A percentile compares a stretch with the other conserved stretches of the same genome.
These are phyloP conservation scores for Tolypocladium endophyticum DNA, from an alignment of 2,329 filamentous ascomycete species.

Conservation along the genomic window DNA sequence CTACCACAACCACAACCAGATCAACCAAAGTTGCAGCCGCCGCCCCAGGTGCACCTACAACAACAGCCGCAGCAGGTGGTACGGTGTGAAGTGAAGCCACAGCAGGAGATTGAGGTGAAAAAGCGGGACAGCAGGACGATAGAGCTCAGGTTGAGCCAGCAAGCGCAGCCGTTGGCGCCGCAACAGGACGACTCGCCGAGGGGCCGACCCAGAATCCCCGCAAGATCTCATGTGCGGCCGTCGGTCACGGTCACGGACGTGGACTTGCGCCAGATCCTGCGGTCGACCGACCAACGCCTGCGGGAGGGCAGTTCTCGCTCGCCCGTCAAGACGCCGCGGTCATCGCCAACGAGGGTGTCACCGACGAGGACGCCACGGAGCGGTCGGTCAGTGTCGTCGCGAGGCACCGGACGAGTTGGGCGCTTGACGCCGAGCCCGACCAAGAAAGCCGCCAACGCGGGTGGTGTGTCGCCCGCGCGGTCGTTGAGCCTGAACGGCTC, in stretches of 20 bases:
- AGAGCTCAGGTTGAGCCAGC: constrained; percentile 11
- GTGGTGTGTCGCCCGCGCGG: constrained; percentile 5
- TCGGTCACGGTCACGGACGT: constrained; percentile 28
- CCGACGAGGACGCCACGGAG: constrained; percentile 11
- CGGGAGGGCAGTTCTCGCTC: constrained; percentile 24
- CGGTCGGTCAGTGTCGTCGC: constrained; percentile 3
- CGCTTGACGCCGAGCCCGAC: constrained; percentile 15
- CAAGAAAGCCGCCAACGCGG: constrained; percentile 13
- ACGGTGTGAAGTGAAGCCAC: neutral
- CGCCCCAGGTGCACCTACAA: constrained; percentile 1
- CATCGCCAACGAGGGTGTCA: constrained; percentile 7
- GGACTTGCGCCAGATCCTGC: constrained; percentile 39
- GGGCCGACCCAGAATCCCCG: constrained; percentile 3
- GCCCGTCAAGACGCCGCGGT: constrained; percentile 17
- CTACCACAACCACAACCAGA: constrained; percentile 1
- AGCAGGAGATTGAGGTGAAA: constrained; percentile 6
- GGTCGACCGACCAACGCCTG: constrained; percentile 41
- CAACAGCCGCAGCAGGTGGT: constrained; percentile 4
- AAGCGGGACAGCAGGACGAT: constrained; percentile 4
- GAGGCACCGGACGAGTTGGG: constrained; percentile 5
- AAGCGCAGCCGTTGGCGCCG: constrained; percentile 9
- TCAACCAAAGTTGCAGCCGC: neutral
- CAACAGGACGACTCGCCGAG: constrained; percentile 6
- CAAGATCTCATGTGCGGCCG: constrained; percentile 10
- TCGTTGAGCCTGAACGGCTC: constrained; percentile 13